Percentiles rank a stretch among this genome's conserved stretches.
These are phyloP conservation scores for Lactuca sativa DNA, from an alignment of 129 eudicot genomes.

Conservation along the genomic window DNA sequence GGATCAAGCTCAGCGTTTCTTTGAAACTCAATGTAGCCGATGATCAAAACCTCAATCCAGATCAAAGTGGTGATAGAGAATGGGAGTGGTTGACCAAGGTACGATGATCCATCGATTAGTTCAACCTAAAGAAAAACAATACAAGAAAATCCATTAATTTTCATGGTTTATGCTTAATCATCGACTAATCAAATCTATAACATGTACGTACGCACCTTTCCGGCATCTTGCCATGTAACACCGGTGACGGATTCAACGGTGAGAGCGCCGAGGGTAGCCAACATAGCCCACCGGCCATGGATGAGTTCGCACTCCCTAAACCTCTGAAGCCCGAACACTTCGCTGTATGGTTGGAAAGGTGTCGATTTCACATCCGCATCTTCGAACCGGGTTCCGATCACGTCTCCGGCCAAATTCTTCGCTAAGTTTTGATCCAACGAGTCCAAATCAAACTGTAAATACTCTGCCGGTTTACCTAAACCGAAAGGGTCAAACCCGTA, in stretches of 20 bases:
- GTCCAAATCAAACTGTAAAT: constrained; percentile 77
- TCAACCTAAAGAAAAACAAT: constrained; percentile 54
- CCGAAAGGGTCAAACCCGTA: constrained; percentile 95
- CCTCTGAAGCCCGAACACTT: constrained; percentile 92
- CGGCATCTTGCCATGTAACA: constrained; percentile 99
- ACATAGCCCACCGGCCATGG: constrained; percentile 98
- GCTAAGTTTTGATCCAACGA: constrained; percentile 89
- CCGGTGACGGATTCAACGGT: constrained; percentile 94
- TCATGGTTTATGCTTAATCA: not conserved
- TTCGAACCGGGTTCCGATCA: constrained; percentile 85
- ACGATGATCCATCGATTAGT: constrained; percentile 90
- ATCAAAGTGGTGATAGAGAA: constrained; percentile 83
- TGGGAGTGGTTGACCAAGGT: constrained; percentile 92
- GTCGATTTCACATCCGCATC: constrained; percentile 63
- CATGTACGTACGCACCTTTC: constrained; percentile 52
- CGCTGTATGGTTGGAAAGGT: constrained; percentile 87
- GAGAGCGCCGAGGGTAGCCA: constrained; percentile 90
- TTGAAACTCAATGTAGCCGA: constrained; percentile 95
- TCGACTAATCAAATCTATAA: not conserved
- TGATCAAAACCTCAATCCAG: constrained; percentile 76
- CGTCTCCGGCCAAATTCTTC: constrained; percentile 69
- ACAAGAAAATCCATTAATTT: not conserved
- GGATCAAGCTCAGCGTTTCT: constrained; percentile 91
- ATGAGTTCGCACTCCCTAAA: constrained; percentile 95
- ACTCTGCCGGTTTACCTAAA: constrained; percentile 84